Evolutionary conservation across 2,329 filamentous ascomycete genomes (phyloP), one percentile per base, ranked within the genome.

Genomic region (Penicillium sp.): DNA sequence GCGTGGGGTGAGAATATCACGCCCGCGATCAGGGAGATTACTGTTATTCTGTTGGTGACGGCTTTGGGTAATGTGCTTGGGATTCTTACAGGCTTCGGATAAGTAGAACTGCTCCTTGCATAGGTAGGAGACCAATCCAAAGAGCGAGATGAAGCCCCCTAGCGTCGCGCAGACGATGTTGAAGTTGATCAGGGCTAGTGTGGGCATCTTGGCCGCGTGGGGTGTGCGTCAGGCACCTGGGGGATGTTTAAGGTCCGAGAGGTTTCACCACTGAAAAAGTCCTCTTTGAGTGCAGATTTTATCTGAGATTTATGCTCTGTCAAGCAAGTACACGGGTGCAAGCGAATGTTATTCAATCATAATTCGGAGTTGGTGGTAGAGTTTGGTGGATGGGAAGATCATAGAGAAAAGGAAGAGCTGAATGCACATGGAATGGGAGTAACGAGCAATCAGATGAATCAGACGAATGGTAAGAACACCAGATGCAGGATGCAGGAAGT

Each of bases 81-180:
- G 14, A 22, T 27, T 14, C 89, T 71, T 79, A 93, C 91, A 79
- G 49, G 92, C 90, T 82, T 97, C 92, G 1, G 91, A 96, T 1
- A 97, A 82, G 71, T 96, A 96, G 69, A 90, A 93, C 54, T 86
- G 88, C 76, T 96, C 92, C 70, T 97, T 96, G 68, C 90, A 82
- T 16, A 96, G 82, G 69, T 92, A 96, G 1, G 91, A 96, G 0
- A 97, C 91, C 42, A 97, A 77, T 3, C 91, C 92, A 67, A 96
- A 97, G n/a, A 95, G 63, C 0, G 90, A 91, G 58, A 97, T 86
- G 76, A 95, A 97, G 1, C 90, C 92, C 13, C 92, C 92, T 11
- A 96, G 75, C 7, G 90, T 83, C 49, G 89, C 87, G 69, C 90
- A 86, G 51, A 92, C 84, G 60, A 94, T 89, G 74, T 96, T 95